Conservation (phyloP, 805 yeast species). For the Metschnikowia chrysomelidarum region DNA sequence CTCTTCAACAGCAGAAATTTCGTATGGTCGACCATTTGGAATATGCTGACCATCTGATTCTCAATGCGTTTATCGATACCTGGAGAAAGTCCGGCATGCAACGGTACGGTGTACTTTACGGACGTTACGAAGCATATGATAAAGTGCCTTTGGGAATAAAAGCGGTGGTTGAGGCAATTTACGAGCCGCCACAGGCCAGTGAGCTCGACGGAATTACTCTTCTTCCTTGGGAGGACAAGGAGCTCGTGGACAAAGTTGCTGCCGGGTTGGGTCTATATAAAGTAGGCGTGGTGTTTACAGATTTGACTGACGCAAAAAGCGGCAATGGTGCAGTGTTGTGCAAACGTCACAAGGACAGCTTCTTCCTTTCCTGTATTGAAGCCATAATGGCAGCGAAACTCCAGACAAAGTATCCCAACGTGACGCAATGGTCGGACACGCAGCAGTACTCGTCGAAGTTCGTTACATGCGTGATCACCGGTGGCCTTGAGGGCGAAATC, state of each 20-base stretch:
- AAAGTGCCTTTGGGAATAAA: conserved; percentile 90
- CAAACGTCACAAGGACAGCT: conserved; percentile 89
- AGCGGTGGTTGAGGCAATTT: conserved; percentile 90
- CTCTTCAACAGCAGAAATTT: conserved; percentile 83
- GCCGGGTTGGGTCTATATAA: conserved; percentile 57
- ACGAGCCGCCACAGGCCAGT: conserved; percentile 87
- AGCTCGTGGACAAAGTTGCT: conserved; percentile 53
- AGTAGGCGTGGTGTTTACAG: conserved; percentile 87
- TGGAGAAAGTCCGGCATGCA: conserved; percentile 92
- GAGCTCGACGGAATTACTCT: conserved; percentile 81
- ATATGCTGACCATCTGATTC: conserved; percentile 67
- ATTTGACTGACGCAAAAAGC: conserved; percentile 79
- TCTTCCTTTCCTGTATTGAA: conserved; percentile 86
- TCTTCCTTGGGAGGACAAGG: conserved; percentile 54
- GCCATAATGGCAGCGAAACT: conserved; percentile 76
- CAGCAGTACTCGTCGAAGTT: conserved; percentile 82
- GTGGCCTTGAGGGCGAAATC: conserved; percentile 84
- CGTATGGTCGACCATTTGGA: conserved; percentile 98
- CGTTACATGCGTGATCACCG: conserved; percentile 89
- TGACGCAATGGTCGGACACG: conserved; percentile 58
- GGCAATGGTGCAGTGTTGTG: conserved; percentile 89
- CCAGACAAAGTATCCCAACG: conserved; percentile 65
- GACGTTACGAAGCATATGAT: conserved; percentile 73
- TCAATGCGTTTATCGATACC: conserved; percentile 80
- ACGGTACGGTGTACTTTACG: conserved; percentile 82